phyloP scores from a whole-genome alignment of 495 filamentous ascomycete species.

The Sordaria brevicollis region DNA sequence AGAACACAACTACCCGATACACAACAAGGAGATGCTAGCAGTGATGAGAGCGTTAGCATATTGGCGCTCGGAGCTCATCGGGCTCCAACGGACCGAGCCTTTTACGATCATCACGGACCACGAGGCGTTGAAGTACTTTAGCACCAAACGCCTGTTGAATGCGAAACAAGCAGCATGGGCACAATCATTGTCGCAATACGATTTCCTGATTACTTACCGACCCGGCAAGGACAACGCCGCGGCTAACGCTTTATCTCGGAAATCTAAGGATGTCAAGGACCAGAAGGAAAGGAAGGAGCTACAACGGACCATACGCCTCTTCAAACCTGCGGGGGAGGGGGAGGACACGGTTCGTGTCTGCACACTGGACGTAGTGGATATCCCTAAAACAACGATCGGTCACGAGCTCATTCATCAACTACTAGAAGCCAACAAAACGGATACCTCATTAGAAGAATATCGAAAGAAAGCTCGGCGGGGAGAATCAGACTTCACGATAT shows the following conservation, averaged over 20 bases:
- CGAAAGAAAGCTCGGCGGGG: too few species aligned
- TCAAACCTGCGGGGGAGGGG: too few species aligned
- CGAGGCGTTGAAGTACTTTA: neutral
- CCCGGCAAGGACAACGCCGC: too few species aligned
- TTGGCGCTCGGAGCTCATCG: neutral
- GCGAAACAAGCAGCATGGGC: neutral
- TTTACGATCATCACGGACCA: neutral
- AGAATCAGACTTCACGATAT: too few species aligned
- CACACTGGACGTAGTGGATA: too few species aligned
- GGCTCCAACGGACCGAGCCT: neutral
- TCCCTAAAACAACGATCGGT: too few species aligned
- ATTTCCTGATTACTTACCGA: slow-evolving; percentile 2
- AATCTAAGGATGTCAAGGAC: too few species aligned
- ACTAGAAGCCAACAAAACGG: too few species aligned
- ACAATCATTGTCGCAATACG: neutral
- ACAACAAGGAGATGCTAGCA: slow-evolving; percentile 1
- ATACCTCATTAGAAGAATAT: too few species aligned
- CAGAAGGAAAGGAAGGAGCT: neutral
- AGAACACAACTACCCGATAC: neutral
- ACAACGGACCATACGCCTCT: neutral
- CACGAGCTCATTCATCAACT: too few species aligned
- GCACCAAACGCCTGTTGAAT: neutral
- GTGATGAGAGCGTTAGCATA: neutral
- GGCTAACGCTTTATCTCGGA: too few species aligned
- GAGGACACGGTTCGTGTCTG: too few species aligned